Conservation (phyloP, 2,329 filamentous ascomycete species). For the Clarireedia paspali region DNA sequence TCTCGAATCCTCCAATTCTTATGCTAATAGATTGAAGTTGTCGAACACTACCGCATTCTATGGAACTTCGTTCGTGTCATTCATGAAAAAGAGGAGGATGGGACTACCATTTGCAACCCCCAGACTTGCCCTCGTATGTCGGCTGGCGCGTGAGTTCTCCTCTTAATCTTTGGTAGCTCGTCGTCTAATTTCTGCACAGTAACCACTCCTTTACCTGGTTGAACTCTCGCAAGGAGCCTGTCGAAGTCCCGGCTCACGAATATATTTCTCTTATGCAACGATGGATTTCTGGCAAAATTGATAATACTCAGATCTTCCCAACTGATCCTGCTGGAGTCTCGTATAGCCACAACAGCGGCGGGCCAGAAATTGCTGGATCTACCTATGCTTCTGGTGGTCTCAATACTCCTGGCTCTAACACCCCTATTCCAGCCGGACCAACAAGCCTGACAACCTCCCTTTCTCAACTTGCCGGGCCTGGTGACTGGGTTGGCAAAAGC, state of each 20-base stretch:
- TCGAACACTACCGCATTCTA: constrained; percentile 84
- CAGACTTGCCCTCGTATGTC: constrained; percentile 86
- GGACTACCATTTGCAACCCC: constrained; percentile 73
- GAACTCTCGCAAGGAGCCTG: constrained; percentile 76
- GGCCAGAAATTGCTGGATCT: constrained; percentile 48
- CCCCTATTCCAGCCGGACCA: constrained; percentile 29
- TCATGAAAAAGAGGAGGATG: constrained; percentile 75
- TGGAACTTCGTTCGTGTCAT: constrained; percentile 86
- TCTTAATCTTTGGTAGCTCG: background rate
- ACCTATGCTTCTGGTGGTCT: constrained; percentile 47
- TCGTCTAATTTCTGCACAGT: constrained; percentile 29
- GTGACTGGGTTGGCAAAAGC: constrained; percentile 81
- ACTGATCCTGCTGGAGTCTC: constrained; percentile 70
- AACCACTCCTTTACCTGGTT: constrained; percentile 97
- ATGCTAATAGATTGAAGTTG: constrained; percentile 48
- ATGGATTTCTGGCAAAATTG: constrained; percentile 95
- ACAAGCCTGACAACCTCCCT: constrained; percentile 46
- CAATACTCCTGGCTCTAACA: constrained; percentile 34
- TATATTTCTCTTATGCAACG: constrained; percentile 95
- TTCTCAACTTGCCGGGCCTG: constrained; percentile 51
- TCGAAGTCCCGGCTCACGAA: constrained; percentile 84
- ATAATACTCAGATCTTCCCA: constrained; percentile 83
- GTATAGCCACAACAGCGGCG: constrained; percentile 54
- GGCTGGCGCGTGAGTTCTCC: constrained; percentile 69
- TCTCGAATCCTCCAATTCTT: constrained; percentile 12